Base-by-base conservation (phyloP, 2,329 filamentous ascomycete species). In the Colletotrichum tropicale region DNA sequence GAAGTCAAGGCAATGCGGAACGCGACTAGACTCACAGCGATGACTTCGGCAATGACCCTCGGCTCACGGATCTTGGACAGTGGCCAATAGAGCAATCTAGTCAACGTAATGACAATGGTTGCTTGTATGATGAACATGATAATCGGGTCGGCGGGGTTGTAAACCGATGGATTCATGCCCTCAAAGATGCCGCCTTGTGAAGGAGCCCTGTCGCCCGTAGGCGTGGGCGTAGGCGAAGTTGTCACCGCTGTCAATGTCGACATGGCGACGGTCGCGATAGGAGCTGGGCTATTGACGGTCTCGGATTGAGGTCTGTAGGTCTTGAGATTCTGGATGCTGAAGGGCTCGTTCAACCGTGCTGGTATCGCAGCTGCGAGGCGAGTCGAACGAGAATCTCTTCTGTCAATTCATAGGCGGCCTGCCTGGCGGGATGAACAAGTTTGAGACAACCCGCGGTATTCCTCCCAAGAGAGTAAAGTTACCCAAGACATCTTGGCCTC, bases 21-120 rank as follows among this genome's bases (percentile, higher is more conserved):
- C 8, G 43, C 43, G 10, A 52, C n/a, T 3, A 52, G 43, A 12
- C 43, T 21, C 10, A 52, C 95, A 18, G 93, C 94, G 70, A 96
- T 92, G 74, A 97, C 94, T 85, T 97, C 95, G 65, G 94, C 93
- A 80, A 97, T 96, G 78, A 97, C 95, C 62, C 94, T 91, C 77
- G 95, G 95, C 81, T 97, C 95, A 70, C 94, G 92, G 65, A 97
- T 88, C 80, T 93, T 93, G 79, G 93, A 93, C 8, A 96, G 89
- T 12, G 94, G 95, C 86, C 91, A 96, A 82, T 96, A 94, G 21
- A 96, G 81, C 13, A 86, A 72, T 61, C 88, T 84, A 64, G 87
- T 89, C 64, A 89, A 84, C 38, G 89, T 85, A 75, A 89, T 82
- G 72, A 86, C 87, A 36, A 90, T 55, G 55, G 30, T 30, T 30